Conservation (phyloP, 192 early-diverging fungal genomes). For the Entomortierella beljakovae region DNA sequence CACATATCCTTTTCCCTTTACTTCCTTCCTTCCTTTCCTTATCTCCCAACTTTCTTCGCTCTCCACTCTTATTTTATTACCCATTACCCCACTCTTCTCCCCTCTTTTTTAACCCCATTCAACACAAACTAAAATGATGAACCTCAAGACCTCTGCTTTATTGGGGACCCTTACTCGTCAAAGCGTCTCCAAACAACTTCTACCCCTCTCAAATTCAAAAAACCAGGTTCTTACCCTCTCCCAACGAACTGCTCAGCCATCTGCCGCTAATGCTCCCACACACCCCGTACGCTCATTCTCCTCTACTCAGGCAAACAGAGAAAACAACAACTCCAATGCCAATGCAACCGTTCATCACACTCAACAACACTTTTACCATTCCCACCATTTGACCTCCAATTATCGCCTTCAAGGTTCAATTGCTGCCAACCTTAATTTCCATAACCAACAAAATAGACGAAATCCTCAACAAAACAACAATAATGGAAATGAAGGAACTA, state of each 20-base stretch:
- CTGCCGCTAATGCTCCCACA: constrained; percentile 25
- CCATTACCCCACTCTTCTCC: too few relatives aligned
- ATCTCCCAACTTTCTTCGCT: too few relatives aligned
- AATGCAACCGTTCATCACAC: constrained; percentile 8
- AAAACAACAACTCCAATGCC: constrained; percentile 36
- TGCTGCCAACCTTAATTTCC: constrained; percentile 19
- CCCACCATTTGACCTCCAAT: constrained; percentile 7
- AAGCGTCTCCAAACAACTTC: constrained; percentile 29
- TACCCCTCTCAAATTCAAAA: constrained; percentile 41
- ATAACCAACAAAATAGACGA: constrained; percentile 2
- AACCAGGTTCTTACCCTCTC: constrained; percentile 38
- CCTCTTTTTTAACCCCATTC: too few relatives aligned
- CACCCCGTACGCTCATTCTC: constrained; percentile 49
- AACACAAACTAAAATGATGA: too few relatives aligned
- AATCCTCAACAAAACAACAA: not conserved
- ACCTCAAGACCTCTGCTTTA: constrained; percentile 36
- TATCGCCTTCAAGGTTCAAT: constrained; percentile 26
- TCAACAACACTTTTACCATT: constrained; percentile 7
- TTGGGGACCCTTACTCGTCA: constrained; percentile 42
- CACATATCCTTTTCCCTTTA: too few relatives aligned
- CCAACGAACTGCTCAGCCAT: constrained; percentile 34
- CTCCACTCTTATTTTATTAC: too few relatives aligned
- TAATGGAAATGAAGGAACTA: too few relatives aligned
- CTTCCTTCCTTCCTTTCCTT: too few relatives aligned
- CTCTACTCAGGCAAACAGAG: constrained; percentile 39